A percentile compares a stretch with the other conserved stretches of the same genome.
These are phyloP conservation scores for Coemansia erecta DNA, from an alignment of 192 early-diverging fungal species.

Conservation along the genomic window DNA sequence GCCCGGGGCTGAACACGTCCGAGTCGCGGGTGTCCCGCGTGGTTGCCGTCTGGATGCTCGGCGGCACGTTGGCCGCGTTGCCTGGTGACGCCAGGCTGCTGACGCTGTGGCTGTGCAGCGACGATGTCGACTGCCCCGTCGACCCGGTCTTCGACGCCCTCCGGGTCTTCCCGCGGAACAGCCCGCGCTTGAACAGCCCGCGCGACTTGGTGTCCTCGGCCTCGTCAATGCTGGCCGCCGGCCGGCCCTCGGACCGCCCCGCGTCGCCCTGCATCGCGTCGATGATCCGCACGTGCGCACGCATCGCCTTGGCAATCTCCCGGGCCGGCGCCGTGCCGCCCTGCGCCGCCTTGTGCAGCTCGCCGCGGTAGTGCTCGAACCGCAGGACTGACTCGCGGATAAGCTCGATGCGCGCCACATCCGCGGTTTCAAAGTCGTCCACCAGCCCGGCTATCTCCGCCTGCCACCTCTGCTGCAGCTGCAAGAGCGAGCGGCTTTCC, in stretches of 20 bases:
- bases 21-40: conserved; percentile 16
- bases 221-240: conserved; percentile 3
- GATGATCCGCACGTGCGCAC: conserved; percentile 13
- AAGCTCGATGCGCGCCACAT: conserved; percentile 37
- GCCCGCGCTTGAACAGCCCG: conserved; percentile 28
- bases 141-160: conserved; percentile 21
- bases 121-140: conserved; percentile 11
- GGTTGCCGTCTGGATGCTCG: conserved; percentile 22
- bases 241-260: not conserved
- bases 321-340: conserved; percentile 1
- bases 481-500: conserved; percentile 25
- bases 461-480: conserved; percentile 45
- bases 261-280: conserved; percentile 12
- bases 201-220: conserved; percentile 12
- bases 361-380: conserved; percentile 44
- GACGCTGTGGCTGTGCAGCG: conserved; percentile 23
- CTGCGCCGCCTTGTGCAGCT: conserved; percentile 32
- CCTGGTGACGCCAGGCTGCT: conserved; percentile 20
- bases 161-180: conserved; percentile 41
- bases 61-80: conserved; percentile 1
- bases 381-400: conserved; percentile 35
- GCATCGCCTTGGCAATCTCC: conserved; percentile 17
- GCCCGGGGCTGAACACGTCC: conserved; percentile 7
- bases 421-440: conserved; percentile 38
- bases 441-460: conserved; percentile 29